A percentile compares a stretch with the other conserved stretches of the same genome.
phyloP scores from a whole-genome alignment of 2,329 filamentous ascomycete species.

The Pseudogymnoascus sp. region DNA sequence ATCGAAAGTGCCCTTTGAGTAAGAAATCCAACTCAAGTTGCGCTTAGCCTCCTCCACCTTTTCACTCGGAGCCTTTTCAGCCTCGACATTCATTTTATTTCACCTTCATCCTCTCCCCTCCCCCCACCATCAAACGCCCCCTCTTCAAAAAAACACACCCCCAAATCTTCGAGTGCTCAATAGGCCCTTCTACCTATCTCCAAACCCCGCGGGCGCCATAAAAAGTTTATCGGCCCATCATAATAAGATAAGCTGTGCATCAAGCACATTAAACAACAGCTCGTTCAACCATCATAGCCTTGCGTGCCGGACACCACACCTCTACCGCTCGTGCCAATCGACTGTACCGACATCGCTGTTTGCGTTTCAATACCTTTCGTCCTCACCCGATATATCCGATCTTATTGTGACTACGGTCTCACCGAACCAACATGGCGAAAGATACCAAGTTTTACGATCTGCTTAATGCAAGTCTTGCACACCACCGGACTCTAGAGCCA shows the following conservation, averaged over 20 bases:
- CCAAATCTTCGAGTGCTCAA: background rate
- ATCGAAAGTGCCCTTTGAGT: background rate
- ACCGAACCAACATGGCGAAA: constrained; percentile 56
- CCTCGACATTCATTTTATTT: constrained; percentile 7
- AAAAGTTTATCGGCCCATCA: background rate
- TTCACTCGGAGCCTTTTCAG: constrained; percentile 8
- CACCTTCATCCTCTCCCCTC: background rate
- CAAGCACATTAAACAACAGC: background rate
- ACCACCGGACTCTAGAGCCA: constrained; percentile 11
- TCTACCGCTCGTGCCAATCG: background rate
- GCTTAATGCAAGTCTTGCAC: constrained; percentile 54
- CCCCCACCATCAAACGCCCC: background rate
- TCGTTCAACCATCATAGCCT: background rate
- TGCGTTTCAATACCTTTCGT: background rate
- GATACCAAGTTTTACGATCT: constrained; percentile 73
- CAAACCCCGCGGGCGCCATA: background rate
- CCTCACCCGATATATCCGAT: background rate
- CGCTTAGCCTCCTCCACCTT: constrained; percentile 6
- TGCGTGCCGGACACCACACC: background rate
- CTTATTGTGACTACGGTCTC: constrained; percentile 1
- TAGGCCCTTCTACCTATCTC: background rate
- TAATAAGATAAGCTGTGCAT: constrained; percentile 1
- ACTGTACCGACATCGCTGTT: background rate
- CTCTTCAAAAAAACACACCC: background rate
- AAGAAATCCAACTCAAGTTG: constrained; percentile 6